Evolutionary conservation across 768 basidiomycete species (phyloP), one percentile per base, ranked within the genome.

Genomic region (Rhodotorula toruloides): DNA sequence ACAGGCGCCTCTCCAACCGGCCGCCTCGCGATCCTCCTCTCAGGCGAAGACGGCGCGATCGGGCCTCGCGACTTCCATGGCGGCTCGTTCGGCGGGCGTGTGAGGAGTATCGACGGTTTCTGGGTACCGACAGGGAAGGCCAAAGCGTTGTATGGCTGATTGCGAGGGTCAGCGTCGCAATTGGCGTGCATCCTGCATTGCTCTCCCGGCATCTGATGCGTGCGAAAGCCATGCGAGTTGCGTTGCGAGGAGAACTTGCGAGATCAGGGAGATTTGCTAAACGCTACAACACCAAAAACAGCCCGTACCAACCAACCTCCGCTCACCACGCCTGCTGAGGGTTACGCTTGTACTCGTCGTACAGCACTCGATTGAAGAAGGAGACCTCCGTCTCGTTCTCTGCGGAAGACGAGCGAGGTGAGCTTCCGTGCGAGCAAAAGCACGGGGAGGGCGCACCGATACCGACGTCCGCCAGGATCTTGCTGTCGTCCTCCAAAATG

Each of bases 371-470:
- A 73, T 87, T 87, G 81, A 98, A 98, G 78, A 94, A 87, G 76
- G 90, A 92, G 68, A 93, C 82, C 79, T 99, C 94, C 0, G 89
- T 89, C 78, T 99, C 94, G 76, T 98, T 94, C 78, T 96, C 94
- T 97, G 79, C 44, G 27, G 37, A 4, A 16, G 16, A 37, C 0
- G 27, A 1, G 0, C 34, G 2, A 52, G 27, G 21, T 4, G 27
- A 55, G 34, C 36, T 43, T 40, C 36, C 7, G 22, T 7, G 49
- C 12, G 8, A 17, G 34, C 12, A 22, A 4, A 25, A 7, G 27
- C 22, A 29, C n/a, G n/a, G n/a, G n/a, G n/a, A n/a, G 42, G 44
- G 79, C 86, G 62, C 63, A 93, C 94, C 89, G 54, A 93, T 83
- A 25, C 87, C 91, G 42, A 84, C 77, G 8, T 86, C 84, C 4